Evolutionary conservation across 148 eudicot genomes (phyloP).

Genomic region (Amaranthus hypochondriacus): DNA sequence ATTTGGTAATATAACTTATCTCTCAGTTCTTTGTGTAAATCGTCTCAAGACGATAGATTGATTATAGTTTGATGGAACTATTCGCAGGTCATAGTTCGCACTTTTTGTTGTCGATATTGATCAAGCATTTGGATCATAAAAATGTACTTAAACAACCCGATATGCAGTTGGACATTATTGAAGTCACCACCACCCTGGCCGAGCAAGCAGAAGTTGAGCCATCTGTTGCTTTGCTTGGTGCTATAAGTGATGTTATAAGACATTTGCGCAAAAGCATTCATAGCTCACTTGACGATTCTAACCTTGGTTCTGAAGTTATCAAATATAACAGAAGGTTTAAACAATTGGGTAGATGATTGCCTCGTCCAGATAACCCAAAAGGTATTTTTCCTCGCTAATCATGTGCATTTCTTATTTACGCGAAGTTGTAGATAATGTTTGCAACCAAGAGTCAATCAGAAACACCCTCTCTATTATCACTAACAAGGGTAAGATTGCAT

Average conservation of each 20-base stretch:
- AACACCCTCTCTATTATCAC: too few relatives aligned
- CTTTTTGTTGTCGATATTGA: slow-evolving; percentile 64
- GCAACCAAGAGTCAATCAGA: too few relatives aligned
- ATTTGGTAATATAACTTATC: slow-evolving; percentile 43
- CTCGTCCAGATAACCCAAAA: slow-evolving; percentile 63
- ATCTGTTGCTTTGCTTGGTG: slow-evolving; percentile 76
- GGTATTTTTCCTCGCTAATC: slow-evolving; percentile 30
- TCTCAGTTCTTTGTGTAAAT: neutral
- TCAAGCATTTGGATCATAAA: slow-evolving; percentile 96
- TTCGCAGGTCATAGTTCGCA: slow-evolving; percentile 77
- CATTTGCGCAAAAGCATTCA: slow-evolving; percentile 94
- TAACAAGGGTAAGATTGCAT: too few relatives aligned
- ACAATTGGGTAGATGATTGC: slow-evolving; percentile 70
- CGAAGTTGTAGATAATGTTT: too few relatives aligned
- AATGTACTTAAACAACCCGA: slow-evolving; percentile 78
- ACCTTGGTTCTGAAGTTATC: slow-evolving; percentile 58
- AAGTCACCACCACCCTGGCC: slow-evolving; percentile 70
- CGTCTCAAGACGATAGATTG: slow-evolving; percentile 2
- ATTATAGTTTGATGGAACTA: slow-evolving; percentile 13
- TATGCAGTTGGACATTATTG: slow-evolving; percentile 81
- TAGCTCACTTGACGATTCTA: slow-evolving; percentile 62
- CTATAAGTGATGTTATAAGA: slow-evolving; percentile 81
- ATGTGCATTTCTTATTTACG: neutral
- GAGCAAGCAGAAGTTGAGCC: slow-evolving; percentile 53
- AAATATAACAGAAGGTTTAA: slow-evolving; percentile 64